A percentile compares a stretch with the other conserved stretches of the same genome.
Evolutionary conservation across 2,329 filamentous ascomycete species (phyloP).

Genomic region (Paecilomyces dactylethromorphus): DNA sequence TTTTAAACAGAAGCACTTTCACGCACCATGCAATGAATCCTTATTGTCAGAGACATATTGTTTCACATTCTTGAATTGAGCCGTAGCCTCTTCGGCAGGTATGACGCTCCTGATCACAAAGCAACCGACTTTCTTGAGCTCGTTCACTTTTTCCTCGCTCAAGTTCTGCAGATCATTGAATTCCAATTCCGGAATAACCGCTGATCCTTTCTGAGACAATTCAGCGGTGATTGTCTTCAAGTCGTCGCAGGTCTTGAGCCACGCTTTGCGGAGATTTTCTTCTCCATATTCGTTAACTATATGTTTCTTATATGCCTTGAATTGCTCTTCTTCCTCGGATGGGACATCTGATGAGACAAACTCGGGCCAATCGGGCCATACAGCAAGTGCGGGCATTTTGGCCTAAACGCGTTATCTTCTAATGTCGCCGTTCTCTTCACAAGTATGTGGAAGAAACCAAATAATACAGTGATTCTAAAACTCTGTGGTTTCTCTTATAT

Average conservation of each 20-base stretch:
- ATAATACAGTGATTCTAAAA: not conserved
- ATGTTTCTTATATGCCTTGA: not conserved
- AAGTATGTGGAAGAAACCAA: not conserved
- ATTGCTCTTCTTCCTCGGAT: not conserved
- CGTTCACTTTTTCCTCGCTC: constrained; percentile 4
- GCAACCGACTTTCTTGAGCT: constrained; percentile 11
- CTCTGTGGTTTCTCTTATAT: not conserved
- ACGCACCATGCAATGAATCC: constrained; percentile 16
- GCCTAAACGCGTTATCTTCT: not conserved
- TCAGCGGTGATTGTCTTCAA: not conserved
- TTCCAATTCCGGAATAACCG: constrained; percentile 27
- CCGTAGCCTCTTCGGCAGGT: constrained; percentile 5
- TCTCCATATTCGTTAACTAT: not conserved
- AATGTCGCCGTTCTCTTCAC: not conserved
- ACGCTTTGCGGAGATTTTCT: not conserved
- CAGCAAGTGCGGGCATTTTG: not conserved
- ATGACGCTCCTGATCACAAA: constrained; percentile 13
- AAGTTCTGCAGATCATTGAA: constrained; percentile 16
- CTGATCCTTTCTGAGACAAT: not conserved
- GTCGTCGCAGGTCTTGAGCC: not conserved
- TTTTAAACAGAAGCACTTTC: not conserved
- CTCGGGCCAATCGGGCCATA: not conserved
- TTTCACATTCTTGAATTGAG: constrained; percentile 19
- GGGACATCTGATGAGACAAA: not conserved
- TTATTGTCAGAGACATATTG: constrained; percentile 28